A percentile compares a stretch with the other conserved stretches of the same genome.
Conservation (phyloP, 2,329 filamentous ascomycete genomes). For the Calonectria pseudoreteaudii region DNA sequence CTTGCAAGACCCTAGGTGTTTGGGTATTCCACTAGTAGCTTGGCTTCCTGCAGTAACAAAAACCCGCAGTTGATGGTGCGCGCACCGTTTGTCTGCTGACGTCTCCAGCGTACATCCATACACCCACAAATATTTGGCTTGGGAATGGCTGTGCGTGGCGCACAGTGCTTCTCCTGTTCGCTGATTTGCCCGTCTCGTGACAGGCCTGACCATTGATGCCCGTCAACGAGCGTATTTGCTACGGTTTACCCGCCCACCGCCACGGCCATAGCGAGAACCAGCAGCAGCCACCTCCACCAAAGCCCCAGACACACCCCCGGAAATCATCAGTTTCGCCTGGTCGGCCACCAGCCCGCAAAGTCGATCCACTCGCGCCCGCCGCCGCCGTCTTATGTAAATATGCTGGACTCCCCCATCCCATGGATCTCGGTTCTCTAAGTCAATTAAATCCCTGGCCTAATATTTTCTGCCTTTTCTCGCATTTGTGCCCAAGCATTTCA, state of each 20-base stretch:
- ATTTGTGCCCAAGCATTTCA: conserved; percentile 8
- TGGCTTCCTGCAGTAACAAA: neutral
- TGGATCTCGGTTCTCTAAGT: conserved; percentile 20
- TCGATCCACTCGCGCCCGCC: conserved; percentile 23
- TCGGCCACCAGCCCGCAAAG: conserved; percentile 11
- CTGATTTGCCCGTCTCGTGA: conserved; percentile 15
- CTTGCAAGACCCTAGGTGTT: neutral
- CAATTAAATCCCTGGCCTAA: conserved; percentile 23
- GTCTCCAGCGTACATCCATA: neutral
- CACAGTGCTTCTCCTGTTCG: conserved; percentile 4
- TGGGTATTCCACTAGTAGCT: neutral
- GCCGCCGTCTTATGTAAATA: conserved; percentile 27
- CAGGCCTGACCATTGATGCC: neutral
- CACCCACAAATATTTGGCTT: conserved; percentile 6
- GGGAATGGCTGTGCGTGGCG: conserved; percentile 22
- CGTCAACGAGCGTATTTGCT: neutral
- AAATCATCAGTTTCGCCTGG: conserved; percentile 11
- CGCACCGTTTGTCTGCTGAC: conserved; percentile 21
- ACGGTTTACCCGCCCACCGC: conserved; percentile 19
- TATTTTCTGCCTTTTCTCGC: neutral
- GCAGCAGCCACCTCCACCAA: conserved; percentile 18
- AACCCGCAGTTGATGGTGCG: neutral
- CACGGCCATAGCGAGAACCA: conserved; percentile 15
- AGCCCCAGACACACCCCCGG: conserved; percentile 8
- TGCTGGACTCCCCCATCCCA: conserved; percentile 21